Percentiles rank a stretch among this genome's conserved stretches.
These are phyloP conservation scores for Nicotiana knightiana DNA, from an alignment of 257 asterid species.

Conservation along the genomic window DNA sequence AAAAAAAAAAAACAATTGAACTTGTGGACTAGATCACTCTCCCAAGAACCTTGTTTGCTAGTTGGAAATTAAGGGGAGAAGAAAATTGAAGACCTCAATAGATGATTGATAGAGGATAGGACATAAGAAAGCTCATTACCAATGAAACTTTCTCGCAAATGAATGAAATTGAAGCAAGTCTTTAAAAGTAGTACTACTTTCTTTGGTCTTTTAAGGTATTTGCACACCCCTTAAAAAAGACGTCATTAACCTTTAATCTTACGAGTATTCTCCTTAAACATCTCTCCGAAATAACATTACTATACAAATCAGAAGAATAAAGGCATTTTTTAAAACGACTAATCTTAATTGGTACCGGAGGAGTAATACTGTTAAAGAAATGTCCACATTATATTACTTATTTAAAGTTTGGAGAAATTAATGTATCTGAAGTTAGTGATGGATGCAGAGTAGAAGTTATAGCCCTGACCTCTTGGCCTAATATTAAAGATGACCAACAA, in stretches of 20 bases:
- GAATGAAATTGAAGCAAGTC: too few relatives aligned
- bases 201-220: neutral
- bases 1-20: too few relatives aligned
- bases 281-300: too few relatives aligned
- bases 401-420: conserved; percentile 14
- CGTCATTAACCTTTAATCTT: too few relatives aligned
- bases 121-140: too few relatives aligned
- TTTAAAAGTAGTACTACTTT: too few relatives aligned
- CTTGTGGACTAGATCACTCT: neutral
- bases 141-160: neutral
- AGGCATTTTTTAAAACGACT: neutral
- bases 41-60: neutral
- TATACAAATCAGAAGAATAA: too few relatives aligned
- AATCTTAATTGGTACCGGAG: too few relatives aligned
- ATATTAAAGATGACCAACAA: neutral
- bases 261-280: too few relatives aligned
- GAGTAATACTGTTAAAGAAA: too few relatives aligned
- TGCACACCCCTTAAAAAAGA: too few relatives aligned
- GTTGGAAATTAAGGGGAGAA: neutral
- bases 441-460: conserved; percentile 10
- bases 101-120: neutral
- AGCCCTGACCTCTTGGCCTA: conserved; percentile 3
- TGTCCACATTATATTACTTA: neutral
- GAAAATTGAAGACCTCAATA: neutral
- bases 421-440: neutral